Conservation (phyloP, 345 rosid genomes). For the Isatis tinctoria region DNA sequence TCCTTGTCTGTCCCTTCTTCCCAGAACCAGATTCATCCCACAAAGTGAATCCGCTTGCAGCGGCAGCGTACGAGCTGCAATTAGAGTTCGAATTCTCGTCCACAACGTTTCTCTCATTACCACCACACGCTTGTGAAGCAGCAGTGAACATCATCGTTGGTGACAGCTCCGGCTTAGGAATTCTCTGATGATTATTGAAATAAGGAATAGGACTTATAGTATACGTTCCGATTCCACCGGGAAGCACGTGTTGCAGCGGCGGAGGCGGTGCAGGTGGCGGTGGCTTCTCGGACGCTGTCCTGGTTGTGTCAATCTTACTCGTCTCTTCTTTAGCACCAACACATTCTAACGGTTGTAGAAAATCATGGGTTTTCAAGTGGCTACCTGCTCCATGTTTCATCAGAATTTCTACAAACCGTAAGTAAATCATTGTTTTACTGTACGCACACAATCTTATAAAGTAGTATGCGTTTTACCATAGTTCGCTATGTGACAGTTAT, state of each 20-base stretch:
- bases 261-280: constrained; percentile 55
- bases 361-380: constrained; percentile 74
- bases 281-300: constrained; percentile 47
- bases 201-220: constrained; percentile 69
- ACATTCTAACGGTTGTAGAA: constrained; percentile 61
- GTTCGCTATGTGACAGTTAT: neutral
- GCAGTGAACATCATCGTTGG: constrained; percentile 32
- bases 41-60: constrained; percentile 59
- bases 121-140: constrained; percentile 43
- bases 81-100: constrained; percentile 60
- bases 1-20: constrained; percentile 91
- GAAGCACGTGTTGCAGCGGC: constrained; percentile 52
- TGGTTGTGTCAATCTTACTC: constrained; percentile 34
- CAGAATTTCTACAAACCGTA: neutral
- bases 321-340: constrained; percentile 56
- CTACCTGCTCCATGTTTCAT: constrained; percentile 38
- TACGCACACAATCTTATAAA: neutral
- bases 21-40: constrained; percentile 72
- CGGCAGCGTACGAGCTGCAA: constrained; percentile 69
- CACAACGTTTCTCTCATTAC: constrained; percentile 56
- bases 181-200: constrained; percentile 44
- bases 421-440: neutral
- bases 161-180: constrained; percentile 69
- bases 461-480: neutral
- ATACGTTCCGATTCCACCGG: constrained; percentile 94